phyloP scores from a whole-genome alignment of 2,329 filamentous ascomycete species.

The Aspergillus sp. region DNA sequence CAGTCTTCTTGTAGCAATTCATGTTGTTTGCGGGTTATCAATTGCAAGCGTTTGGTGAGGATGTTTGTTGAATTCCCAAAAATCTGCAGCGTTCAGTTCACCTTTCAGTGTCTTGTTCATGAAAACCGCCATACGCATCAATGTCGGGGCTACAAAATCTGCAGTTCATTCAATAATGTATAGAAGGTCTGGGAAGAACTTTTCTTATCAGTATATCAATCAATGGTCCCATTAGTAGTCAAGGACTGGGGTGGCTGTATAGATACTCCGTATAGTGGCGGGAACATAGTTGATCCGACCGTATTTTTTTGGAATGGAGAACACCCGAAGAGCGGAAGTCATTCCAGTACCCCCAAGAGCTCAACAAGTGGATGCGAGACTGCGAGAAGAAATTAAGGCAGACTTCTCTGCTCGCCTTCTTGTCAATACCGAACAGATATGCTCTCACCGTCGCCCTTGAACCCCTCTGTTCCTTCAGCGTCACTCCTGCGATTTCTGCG shows the following conservation, averaged over 20 bases:
- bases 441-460: conserved; percentile 36
- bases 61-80: conserved; percentile 2
- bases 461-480: conserved; percentile 50
- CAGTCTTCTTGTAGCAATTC: conserved; percentile 4
- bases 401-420: conserved; percentile 11
- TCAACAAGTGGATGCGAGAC: background rate
- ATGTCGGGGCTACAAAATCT: background rate
- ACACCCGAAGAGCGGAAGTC: conserved; percentile 7
- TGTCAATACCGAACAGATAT: conserved; percentile 30
- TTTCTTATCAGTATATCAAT: background rate
- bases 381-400: background rate
- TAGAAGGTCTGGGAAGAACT: background rate
- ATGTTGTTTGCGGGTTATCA: conserved; percentile 1
- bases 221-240: too few relatives aligned
- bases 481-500: conserved; percentile 71
- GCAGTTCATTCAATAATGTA: background rate
- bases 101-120: background rate
- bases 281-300: conserved; percentile 12
- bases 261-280: background rate
- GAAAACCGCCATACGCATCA: background rate
- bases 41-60: conserved; percentile 4
- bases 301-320: conserved; percentile 7
- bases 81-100: background rate
- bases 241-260: background rate
- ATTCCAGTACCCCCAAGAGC: background rate